phyloP scores from a whole-genome alignment of 2,329 filamentous ascomycete genomes.

The Penicillium sp. region DNA sequence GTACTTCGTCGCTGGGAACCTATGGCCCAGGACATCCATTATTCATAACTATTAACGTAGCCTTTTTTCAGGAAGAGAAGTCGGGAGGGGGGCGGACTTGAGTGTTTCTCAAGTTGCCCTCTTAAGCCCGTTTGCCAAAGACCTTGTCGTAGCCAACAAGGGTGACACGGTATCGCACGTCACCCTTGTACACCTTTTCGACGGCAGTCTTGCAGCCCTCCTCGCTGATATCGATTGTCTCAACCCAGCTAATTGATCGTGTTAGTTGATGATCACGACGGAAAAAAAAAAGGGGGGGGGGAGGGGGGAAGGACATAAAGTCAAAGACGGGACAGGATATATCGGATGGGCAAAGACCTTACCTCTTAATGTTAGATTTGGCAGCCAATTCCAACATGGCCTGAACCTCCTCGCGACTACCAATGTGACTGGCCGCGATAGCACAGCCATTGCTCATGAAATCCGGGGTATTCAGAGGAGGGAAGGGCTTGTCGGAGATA shows the following conservation, averaged over 20 bases:
- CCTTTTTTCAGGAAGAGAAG: too few species aligned
- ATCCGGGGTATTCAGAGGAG: not conserved
- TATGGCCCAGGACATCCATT: too few species aligned
- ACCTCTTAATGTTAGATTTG: not conserved
- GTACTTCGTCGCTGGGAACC: too few species aligned
- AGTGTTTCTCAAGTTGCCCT: too few species aligned
- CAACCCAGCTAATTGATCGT: not conserved
- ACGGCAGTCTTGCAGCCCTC: conserved; percentile 1
- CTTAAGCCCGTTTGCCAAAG: not conserved
- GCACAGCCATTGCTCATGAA: conserved; percentile 1
- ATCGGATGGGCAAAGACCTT: not conserved
- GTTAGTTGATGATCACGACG: too few species aligned
- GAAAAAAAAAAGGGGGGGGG: too few species aligned
- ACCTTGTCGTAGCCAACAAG: conserved; percentile 1
- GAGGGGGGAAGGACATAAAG: too few species aligned
- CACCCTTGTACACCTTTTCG: not conserved
- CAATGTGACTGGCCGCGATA: conserved; percentile 1
- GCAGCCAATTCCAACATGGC: not conserved
- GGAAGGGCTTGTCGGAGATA: not conserved
- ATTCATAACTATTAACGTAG: too few species aligned
- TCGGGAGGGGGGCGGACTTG: too few species aligned
- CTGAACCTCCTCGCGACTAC: not conserved
- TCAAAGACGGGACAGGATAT: too few species aligned
- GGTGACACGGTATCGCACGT: not conserved
- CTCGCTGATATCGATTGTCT: conserved; percentile 1